These are phyloP conservation scores for Diatrype stigma DNA, from an alignment of 2,329 filamentous ascomycete species.

Conservation along the genomic window DNA sequence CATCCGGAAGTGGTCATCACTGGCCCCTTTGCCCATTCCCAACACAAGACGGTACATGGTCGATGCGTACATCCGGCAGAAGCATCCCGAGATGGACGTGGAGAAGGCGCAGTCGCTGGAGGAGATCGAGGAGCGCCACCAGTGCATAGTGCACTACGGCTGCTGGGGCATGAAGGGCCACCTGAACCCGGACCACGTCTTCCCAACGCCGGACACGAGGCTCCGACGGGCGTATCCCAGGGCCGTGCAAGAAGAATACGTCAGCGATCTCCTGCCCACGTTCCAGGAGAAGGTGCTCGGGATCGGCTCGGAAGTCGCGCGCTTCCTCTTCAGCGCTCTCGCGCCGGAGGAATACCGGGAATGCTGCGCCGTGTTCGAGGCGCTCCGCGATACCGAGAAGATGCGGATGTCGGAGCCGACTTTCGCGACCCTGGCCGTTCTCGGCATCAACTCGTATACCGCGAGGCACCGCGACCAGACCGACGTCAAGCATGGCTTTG, in stretches of 20 bases:
- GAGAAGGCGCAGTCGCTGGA: conserved; percentile 4
- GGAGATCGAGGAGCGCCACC: conserved; percentile 4
- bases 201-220: background rate
- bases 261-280: background rate
- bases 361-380: conserved; percentile 2
- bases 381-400: background rate
- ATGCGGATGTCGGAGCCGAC: conserved; percentile 3
- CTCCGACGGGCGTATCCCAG: background rate
- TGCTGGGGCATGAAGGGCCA: conserved; percentile 3
- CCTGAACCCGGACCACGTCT: conserved; percentile 1
- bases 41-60: conserved; percentile 3
- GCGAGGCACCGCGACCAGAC: conserved; percentile 3
- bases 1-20: conserved; percentile 1
- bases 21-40: conserved; percentile 1
- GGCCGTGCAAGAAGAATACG: background rate
- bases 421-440: background rate
- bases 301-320: conserved; percentile 4
- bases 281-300: conserved; percentile 2
- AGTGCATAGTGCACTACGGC: conserved; percentile 7
- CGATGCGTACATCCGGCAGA: conserved; percentile 5
- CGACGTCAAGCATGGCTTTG: conserved; percentile 8
- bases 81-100: conserved; percentile 5
- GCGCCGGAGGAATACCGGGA: conserved; percentile 4
- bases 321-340: conserved; percentile 2
- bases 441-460: conserved; percentile 5